Base-by-base conservation (phyloP, 768 basidiomycete species). In the Naganishia randhawae region DNA sequence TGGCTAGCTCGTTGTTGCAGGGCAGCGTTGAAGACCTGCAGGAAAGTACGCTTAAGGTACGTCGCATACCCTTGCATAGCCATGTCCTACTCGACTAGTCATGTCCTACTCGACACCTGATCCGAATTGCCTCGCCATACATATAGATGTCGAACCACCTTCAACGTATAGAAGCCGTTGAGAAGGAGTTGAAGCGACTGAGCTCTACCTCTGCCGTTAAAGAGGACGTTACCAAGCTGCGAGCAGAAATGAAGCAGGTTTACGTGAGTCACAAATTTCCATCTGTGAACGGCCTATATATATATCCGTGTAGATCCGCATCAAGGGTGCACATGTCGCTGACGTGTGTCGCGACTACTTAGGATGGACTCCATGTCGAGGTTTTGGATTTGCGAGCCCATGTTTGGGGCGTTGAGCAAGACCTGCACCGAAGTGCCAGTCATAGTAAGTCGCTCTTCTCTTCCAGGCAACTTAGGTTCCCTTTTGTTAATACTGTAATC, bases 11-110 rank as follows among this genome's bases (percentile, higher is more conserved):
- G n/a, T 85, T 90, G 32, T 81, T 96, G 57, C 89, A 93, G 80
- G 86, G 88, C 25, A 92, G 91, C 76, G 89, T 95, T 17, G 88
- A 91, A 72, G 90, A 93, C 73, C 81, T 96, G 66, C 88, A 91
- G 79, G 81, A 84, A 31, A 92, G 88, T 75, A 93, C 92, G 0
- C 86, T 88, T 73, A 89, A 91, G 85, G 92, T 87, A 67, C 16
- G 76, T 71, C 3, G 31, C 19, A 16, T 10, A 39, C 22, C n/a
- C 62, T 22, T n/a, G n/a, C n/a, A n/a, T n/a, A n/a, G n/a, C n/a
- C n/a, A n/a, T n/a, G n/a, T n/a, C 45, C 17, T 39, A 50, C 37
- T 16, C 50, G n/a, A n/a, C n/a, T n/a, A n/a, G n/a, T n/a, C n/a
- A n/a, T n/a, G n/a, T n/a, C 45, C 17, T 39, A 50, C 37, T 16